Evolutionary conservation across 139 green algal species (phyloP).

Genomic region (Edaphochlamys debaryana): DNA sequence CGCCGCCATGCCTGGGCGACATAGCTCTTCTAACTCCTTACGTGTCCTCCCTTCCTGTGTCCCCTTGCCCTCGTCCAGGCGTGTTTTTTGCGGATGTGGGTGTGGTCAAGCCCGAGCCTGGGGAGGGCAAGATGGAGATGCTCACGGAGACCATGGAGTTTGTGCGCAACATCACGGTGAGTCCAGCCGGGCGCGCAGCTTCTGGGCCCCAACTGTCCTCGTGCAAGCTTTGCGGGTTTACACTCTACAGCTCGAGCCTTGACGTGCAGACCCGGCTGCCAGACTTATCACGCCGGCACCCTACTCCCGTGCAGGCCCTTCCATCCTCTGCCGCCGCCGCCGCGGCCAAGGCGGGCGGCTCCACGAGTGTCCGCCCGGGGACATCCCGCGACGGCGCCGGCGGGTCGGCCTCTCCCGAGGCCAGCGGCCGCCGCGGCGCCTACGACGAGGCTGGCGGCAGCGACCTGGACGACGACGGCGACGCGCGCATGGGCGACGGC

Average conservation of each 20-base stretch:
- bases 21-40: too few relatives aligned
- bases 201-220: too few relatives aligned
- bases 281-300: too few relatives aligned
- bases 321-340: not conserved
- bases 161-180: slow-evolving; percentile 72
- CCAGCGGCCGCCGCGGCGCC: not conserved
- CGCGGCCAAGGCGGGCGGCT: not conserved
- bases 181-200: too few relatives aligned
- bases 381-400: not conserved
- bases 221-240: too few relatives aligned
- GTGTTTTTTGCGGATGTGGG: slow-evolving; percentile 26
- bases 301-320: too few relatives aligned
- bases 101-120: slow-evolving; percentile 5
- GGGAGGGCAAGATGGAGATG: not conserved
- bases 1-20: too few relatives aligned
- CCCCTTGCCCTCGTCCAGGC: too few relatives aligned
- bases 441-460: slow-evolving; percentile 28
- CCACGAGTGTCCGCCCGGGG: not conserved
- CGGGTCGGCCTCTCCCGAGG: not conserved
- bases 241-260: too few relatives aligned
- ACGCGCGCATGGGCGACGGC: slow-evolving; percentile 4
- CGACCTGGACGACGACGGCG: slow-evolving; percentile 37
- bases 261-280: too few relatives aligned
- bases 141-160: slow-evolving; percentile 90
- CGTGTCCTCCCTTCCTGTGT: too few relatives aligned